phyloP scores from a whole-genome alignment of 2,329 filamentous ascomycete genomes.

The Epichloe coenophiala region DNA sequence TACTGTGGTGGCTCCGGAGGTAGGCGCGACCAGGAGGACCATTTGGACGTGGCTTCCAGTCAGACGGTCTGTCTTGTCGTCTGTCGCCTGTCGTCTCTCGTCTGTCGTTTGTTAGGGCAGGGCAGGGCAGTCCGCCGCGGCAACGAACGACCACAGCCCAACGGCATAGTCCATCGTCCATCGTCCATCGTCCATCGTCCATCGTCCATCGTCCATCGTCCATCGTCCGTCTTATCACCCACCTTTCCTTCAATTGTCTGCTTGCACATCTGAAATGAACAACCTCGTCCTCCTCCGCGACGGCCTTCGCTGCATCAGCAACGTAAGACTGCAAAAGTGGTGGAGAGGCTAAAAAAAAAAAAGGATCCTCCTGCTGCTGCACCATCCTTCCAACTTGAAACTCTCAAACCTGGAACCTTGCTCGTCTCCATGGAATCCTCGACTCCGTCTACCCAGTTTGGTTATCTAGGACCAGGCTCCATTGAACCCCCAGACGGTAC shows the following conservation, averaged over 20 bases:
- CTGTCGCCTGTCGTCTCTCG: too few relatives aligned
- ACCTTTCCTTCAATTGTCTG: not conserved
- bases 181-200: not conserved
- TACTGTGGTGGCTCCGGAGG: too few relatives aligned
- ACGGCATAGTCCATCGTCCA: not conserved
- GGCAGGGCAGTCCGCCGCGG: not conserved
- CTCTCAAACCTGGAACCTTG: conserved; percentile 6
- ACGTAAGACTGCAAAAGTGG: not conserved
- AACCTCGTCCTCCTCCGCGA: not conserved
- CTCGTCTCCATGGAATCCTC: conserved; percentile 5
- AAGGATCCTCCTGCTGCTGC: conserved; percentile 1
- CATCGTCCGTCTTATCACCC: not conserved
- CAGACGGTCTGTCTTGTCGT: too few relatives aligned
- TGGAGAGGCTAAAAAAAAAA: not conserved
- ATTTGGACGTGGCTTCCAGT: not conserved
- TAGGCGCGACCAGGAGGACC: not conserved
- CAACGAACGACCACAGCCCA: not conserved
- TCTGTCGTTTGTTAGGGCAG: not conserved
- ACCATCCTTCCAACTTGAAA: conserved; percentile 4
- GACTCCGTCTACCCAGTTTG: conserved; percentile 2
- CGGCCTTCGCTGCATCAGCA: not conserved
- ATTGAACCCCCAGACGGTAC: conserved; percentile 1
- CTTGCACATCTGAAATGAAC: not conserved
- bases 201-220: not conserved
- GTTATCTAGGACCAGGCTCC: conserved; percentile 1